Evolutionary conservation across 768 basidiomycete genomes (phyloP).

Genomic region (Holtermannia corniformis): DNA sequence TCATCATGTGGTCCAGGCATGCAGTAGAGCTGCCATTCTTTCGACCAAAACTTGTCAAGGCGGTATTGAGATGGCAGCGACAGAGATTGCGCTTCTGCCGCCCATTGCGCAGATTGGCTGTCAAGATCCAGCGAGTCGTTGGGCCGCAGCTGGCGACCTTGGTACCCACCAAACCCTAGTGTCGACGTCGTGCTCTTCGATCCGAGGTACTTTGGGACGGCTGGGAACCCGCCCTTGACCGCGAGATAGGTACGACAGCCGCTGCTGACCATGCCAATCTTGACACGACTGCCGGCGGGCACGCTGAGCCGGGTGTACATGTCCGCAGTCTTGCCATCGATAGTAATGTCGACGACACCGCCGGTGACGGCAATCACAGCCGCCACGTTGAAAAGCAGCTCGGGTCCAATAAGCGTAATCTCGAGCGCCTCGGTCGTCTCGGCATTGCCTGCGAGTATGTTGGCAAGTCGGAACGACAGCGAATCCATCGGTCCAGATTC

Average conservation of each 20-base stretch:
- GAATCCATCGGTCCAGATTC: constrained; percentile 58
- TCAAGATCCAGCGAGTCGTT: constrained; percentile 20
- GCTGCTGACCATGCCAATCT: constrained; percentile 39
- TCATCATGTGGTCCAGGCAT: constrained; percentile 59
- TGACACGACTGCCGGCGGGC: constrained; percentile 46
- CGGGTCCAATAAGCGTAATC: constrained; percentile 44
- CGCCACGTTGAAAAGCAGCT: constrained; percentile 48
- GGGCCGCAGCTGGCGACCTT: constrained; percentile 21
- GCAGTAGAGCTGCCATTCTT: constrained; percentile 50
- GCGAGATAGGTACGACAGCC: constrained; percentile 55
- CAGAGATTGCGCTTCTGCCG: constrained; percentile 1
- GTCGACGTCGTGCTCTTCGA: constrained; percentile 51
- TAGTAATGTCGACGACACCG: constrained; percentile 44
- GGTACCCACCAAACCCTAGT: constrained; percentile 13
- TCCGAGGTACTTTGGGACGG: constrained; percentile 47
- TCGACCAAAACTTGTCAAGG: constrained; percentile 25
- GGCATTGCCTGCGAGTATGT: constrained; percentile 53
- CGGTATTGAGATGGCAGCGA: constrained; percentile 42
- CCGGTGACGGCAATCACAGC: constrained; percentile 55
- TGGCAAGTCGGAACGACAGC: constrained; percentile 51
- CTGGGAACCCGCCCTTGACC: constrained; percentile 55
- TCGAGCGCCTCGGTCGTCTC: constrained; percentile 52
- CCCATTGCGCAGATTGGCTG: constrained; percentile 11
- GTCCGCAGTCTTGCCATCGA: constrained; percentile 43
- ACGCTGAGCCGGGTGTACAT: constrained; percentile 52